A percentile compares a stretch with the other conserved stretches of the same genome.
These are phyloP conservation scores for Turnera subulata DNA, from an alignment of 345 rosid species.

Conservation along the genomic window DNA sequence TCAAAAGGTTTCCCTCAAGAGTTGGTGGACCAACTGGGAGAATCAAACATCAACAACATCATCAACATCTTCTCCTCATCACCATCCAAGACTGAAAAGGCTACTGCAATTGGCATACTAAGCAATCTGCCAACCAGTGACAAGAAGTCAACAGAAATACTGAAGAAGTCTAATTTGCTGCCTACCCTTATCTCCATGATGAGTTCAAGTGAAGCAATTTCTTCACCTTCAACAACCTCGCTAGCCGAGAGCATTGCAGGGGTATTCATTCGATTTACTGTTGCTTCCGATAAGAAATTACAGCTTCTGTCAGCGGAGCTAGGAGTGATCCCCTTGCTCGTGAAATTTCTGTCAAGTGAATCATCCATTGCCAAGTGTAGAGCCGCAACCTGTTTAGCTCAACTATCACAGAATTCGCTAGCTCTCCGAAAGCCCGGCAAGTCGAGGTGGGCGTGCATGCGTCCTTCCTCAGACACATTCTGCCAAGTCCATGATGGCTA, in stretches of 20 bases:
- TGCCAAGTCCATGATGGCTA: slow-evolving; percentile 53
- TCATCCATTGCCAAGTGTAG: slow-evolving; percentile 39
- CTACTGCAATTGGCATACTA: slow-evolving; percentile 56
- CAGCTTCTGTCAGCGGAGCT: slow-evolving; percentile 50
- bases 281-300: slow-evolving; percentile 54
- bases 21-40: slow-evolving; percentile 54
- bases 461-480: slow-evolving; percentile 33
- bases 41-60: slow-evolving; percentile 30
- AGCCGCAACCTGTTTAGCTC: slow-evolving; percentile 61
- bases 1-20: slow-evolving; percentile 43
- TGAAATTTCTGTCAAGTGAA: slow-evolving; percentile 43
- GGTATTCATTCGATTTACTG: slow-evolving; percentile 46
- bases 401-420: slow-evolving; percentile 53
- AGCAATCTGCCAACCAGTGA: slow-evolving; percentile 45
- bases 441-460: slow-evolving; percentile 41
- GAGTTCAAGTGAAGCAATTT: slow-evolving; percentile 21
- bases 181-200: slow-evolving; percentile 39
- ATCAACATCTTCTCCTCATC: slow-evolving; percentile 37
- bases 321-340: slow-evolving; percentile 51
- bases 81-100: slow-evolving; percentile 35
- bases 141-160: slow-evolving; percentile 45
- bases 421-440: slow-evolving; percentile 41
- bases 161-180: slow-evolving; percentile 39
- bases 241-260: slow-evolving; percentile 45
- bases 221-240: slow-evolving; percentile 12